Conservation (phyloP, 805 yeast genomes). For the Citeromyces matritensis region DNA sequence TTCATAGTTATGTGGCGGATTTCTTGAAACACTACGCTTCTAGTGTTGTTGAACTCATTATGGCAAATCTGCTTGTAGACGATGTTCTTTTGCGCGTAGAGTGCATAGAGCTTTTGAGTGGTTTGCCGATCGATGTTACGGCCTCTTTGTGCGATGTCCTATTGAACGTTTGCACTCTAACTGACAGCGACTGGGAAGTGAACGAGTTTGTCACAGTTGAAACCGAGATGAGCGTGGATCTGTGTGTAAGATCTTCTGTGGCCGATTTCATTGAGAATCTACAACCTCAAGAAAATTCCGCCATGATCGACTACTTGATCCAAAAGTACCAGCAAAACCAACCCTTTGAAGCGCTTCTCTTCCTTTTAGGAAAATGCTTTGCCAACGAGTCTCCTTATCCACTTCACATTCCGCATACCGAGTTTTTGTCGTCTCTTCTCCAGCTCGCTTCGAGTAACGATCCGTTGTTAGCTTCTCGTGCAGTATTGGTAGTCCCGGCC, state of each 20-base stretch:
- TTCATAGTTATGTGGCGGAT: too few relatives aligned
- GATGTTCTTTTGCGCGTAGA: too few relatives aligned
- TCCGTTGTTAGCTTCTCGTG: constrained; percentile 29
- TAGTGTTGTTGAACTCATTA: too few relatives aligned
- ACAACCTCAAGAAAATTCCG: constrained; percentile 20
- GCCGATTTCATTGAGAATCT: constrained; percentile 40
- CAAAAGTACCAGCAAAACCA: constrained; percentile 4
- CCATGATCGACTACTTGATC: constrained; percentile 9
- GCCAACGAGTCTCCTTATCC: constrained; percentile 17
- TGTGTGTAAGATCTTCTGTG: constrained; percentile 44
- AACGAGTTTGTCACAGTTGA: constrained; percentile 63
- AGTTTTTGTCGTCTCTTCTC: constrained; percentile 1
- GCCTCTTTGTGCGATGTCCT: not conserved
- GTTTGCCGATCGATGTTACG: too few relatives aligned
- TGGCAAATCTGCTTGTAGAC: too few relatives aligned
- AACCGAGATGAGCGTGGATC: constrained; percentile 46
- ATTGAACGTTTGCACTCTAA: too few relatives aligned
- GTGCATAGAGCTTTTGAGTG: too few relatives aligned
- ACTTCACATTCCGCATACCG: constrained; percentile 1
- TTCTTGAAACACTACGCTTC: too few relatives aligned
- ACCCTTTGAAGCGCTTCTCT: constrained; percentile 23
- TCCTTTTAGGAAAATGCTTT: constrained; percentile 23
- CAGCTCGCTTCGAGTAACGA: constrained; percentile 7
- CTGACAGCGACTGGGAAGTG: constrained; percentile 42
- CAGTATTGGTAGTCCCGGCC: constrained; percentile 38